Evolutionary conservation across 257 asterid genomes (phyloP), one percentile per base, ranked within the genome.

Genomic region (Ocimum tenuiflorum): DNA sequence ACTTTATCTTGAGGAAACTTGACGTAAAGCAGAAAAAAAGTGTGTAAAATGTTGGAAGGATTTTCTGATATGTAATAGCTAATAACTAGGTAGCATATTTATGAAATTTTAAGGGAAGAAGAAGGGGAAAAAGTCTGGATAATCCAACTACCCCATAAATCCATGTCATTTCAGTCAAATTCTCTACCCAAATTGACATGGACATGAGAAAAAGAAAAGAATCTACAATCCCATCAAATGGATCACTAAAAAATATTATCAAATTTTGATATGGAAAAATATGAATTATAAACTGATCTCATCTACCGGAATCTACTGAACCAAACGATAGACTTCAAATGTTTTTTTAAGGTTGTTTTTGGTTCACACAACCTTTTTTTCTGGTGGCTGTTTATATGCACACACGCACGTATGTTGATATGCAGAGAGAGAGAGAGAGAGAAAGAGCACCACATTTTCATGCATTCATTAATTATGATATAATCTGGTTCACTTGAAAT

Each of bases 171-270:
- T 73, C 61, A 69, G 77, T 80, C 82, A 73, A 76, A 67, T 80
- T 62, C 67, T 62, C 42, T 53, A 67, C 82, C 85, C 58, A 69
- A 78, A 67, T 42, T 77, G 85, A 80, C 45, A 63, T 47, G 70
- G 82, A 87, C 90, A 87, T 75, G 79, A 77, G 78, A 74, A 75
- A 15, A 27, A 52, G 8, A 10, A 35, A 31, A 67, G 73, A 63
- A 60, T 67, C 61, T 65, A 74, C 48, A 52, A n/a, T 60, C 49
- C 76, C 75, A 74, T 45, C 46, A 73, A 52, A 38, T 74, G 52
- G 10, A 35, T 69, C 67, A 79, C 53, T 10, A 12, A 20, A 42
- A 20, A 33, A 27, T 50, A 42, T 43, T 11, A 6, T 27, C 36
- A 73, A 68, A 46, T 17, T 42, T 51, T 58, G 42, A 13, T 17